phyloP scores from a whole-genome alignment of 257 asterid species.

The Gynochthodes officinalis region DNA sequence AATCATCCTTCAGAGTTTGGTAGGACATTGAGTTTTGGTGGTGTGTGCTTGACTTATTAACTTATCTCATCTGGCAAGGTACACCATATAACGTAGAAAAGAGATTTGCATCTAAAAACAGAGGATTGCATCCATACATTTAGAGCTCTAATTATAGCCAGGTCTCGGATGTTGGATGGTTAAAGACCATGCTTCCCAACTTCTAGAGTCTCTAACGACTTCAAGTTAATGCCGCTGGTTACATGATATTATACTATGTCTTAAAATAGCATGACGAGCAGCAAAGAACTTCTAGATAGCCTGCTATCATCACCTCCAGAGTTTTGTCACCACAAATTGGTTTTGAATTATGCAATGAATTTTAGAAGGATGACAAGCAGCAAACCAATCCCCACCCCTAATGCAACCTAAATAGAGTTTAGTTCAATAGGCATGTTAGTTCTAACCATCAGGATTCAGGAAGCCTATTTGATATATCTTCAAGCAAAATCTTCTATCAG shows the following conservation, averaged over 20 bases:
- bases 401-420: not conserved
- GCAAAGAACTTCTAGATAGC: not conserved
- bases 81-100: not conserved
- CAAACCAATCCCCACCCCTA: not conserved
- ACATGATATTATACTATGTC: not conserved
- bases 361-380: not conserved
- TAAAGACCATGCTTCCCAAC: not conserved
- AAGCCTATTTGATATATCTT: not conserved
- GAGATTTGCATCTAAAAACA: not conserved
- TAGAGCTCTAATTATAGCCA: not conserved
- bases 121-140: not conserved
- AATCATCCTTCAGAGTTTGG: no score
- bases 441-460: not conserved
- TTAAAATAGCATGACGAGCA: not conserved
- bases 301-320: constrained; percentile 1
- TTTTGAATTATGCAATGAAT: not conserved
- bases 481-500: not conserved
- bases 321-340: not conserved
- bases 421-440: not conserved
- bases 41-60: no score
- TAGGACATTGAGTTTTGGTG: no score
- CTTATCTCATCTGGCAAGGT: no score
- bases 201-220: not conserved
- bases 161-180: not conserved
- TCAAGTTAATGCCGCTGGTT: not conserved